phyloP scores from a whole-genome alignment of 2,329 filamentous ascomycete genomes.

The Blastomyces emzantsi region DNA sequence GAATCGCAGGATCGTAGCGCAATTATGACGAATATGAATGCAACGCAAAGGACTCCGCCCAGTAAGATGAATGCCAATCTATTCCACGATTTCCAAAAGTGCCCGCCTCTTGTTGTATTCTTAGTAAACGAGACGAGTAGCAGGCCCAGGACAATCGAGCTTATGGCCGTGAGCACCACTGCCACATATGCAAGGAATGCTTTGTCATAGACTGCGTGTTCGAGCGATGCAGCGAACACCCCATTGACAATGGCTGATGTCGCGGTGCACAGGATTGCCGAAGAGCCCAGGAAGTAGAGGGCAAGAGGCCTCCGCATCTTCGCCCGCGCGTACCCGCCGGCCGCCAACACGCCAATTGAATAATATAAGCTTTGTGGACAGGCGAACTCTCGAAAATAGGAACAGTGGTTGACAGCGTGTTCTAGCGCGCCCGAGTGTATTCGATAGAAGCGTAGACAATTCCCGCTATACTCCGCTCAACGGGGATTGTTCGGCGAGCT shows the following conservation, averaged over 20 bases:
- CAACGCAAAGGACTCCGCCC: not conserved
- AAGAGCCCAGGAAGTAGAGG: constrained; percentile 4
- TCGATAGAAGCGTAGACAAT: not conserved
- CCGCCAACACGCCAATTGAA: not conserved
- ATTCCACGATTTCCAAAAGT: constrained; percentile 5
- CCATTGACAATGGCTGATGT: constrained; percentile 7
- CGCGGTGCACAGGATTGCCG: constrained; percentile 6
- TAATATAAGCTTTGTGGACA: not conserved
- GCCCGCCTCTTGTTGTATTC: not conserved
- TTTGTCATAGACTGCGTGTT: not conserved
- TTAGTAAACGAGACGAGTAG: constrained; percentile 7
- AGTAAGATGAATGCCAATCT: not conserved
- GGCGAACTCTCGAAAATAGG: not conserved
- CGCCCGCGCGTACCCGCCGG: not conserved
- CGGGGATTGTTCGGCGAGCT: not conserved
- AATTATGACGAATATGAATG: constrained; percentile 1
- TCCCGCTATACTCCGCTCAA: not conserved
- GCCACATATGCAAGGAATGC: constrained; percentile 5
- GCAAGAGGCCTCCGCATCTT: constrained; percentile 4
- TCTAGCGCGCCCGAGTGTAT: not conserved
- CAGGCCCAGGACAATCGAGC: constrained; percentile 6
- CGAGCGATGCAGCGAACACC: constrained; percentile 8
- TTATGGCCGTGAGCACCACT: constrained; percentile 6
- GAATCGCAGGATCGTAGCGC: not conserved
- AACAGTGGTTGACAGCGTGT: not conserved